phyloP scores from a whole-genome alignment of 2,329 filamentous ascomycete genomes.

The Rhinocladiella similis region DNA sequence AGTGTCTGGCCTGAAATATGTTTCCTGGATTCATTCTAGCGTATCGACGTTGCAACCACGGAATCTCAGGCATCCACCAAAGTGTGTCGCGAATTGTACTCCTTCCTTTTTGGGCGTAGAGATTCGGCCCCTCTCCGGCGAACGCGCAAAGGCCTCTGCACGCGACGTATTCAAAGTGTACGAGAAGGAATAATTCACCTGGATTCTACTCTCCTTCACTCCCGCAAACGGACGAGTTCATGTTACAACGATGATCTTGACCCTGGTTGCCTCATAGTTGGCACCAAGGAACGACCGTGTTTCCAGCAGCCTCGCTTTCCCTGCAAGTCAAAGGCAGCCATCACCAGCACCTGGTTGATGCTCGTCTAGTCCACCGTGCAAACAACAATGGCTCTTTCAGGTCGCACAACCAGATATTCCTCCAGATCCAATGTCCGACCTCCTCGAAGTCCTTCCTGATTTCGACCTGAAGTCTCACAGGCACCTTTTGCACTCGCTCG shows the following conservation, averaged over 20 bases:
- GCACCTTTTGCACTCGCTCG: slow-evolving; percentile 75
- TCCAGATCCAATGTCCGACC: slow-evolving; percentile 69
- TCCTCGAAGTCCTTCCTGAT: slow-evolving; percentile 76
- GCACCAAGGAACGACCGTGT: neutral
- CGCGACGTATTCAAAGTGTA: neutral
- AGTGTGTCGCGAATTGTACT: neutral
- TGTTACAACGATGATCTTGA: too few species aligned
- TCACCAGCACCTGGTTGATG: neutral
- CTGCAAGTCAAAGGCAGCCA: neutral
- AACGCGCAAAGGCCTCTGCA: too few species aligned
- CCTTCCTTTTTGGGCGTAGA: neutral
- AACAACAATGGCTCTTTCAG: slow-evolving; percentile 7
- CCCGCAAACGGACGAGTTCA: too few species aligned
- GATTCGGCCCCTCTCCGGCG: neutral
- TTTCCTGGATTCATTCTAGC: neutral
- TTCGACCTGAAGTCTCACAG: slow-evolving; percentile 72
- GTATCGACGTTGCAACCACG: neutral
- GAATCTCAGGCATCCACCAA: neutral
- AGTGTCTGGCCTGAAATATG: too few species aligned
- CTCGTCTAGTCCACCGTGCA: neutral
- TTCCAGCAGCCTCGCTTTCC: neutral
- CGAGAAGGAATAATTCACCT: neutral
- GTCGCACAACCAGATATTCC: slow-evolving; percentile 3
- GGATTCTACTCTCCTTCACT: too few species aligned
- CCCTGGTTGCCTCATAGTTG: too few species aligned